Evolutionary conservation across 257 asterid species (phyloP).

Genomic region (Capsicum rhomboideum): DNA sequence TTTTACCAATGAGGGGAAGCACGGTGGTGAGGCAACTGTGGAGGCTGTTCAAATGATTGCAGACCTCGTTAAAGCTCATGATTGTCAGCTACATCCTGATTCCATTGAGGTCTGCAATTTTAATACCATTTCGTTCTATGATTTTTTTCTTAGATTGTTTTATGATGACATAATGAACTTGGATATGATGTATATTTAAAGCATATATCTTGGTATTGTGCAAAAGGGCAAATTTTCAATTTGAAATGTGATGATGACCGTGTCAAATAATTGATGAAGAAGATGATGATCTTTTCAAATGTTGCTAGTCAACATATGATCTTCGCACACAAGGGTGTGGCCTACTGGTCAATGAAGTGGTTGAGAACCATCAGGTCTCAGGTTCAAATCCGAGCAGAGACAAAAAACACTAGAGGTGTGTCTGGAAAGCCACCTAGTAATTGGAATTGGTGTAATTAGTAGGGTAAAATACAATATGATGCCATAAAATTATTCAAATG

Average conservation of each 20-base stretch:
- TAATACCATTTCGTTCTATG: not conserved
- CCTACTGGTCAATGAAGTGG: too few relatives aligned
- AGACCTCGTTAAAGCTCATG: slow-evolving; percentile 63
- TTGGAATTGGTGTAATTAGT: too few relatives aligned
- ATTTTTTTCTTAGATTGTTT: not conserved
- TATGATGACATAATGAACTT: not conserved
- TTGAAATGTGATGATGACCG: not conserved
- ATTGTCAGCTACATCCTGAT: slow-evolving; percentile 90
- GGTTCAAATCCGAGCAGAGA: too few relatives aligned
- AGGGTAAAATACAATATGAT: too few relatives aligned
- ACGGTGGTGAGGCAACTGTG: slow-evolving; percentile 90
- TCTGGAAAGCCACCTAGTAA: too few relatives aligned
- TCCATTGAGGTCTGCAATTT: slow-evolving; percentile 53
- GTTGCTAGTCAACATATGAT: not conserved
- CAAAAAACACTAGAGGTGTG: too few relatives aligned
- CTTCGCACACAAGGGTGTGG: too few relatives aligned
- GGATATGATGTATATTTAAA: not conserved
- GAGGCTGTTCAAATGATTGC: slow-evolving; percentile 89
- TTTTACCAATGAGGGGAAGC: slow-evolving; percentile 81
- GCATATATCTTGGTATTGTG: not conserved
- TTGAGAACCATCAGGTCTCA: too few relatives aligned
- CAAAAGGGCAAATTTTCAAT: not conserved
- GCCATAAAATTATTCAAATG: too few relatives aligned
- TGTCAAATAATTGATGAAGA: not conserved
- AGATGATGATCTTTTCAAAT: not conserved